These are phyloP conservation scores for Diaporthe batatas DNA, from an alignment of 2,329 filamentous ascomycete genomes.

Conservation along the genomic window DNA sequence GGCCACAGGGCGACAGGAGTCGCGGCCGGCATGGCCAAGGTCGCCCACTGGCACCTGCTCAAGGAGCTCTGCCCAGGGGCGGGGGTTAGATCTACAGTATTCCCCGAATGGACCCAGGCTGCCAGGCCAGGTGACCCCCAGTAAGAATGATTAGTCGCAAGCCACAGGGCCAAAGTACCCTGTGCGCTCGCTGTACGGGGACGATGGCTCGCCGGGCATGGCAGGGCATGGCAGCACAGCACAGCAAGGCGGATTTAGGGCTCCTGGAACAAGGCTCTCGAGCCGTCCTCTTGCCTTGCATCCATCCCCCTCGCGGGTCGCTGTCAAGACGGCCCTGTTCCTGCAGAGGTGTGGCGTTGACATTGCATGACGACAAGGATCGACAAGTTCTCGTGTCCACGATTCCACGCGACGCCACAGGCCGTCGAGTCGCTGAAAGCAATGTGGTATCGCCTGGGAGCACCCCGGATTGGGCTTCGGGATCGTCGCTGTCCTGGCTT, in stretches of 20 bases:
- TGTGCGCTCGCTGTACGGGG: not conserved
- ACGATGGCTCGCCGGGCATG: not conserved
- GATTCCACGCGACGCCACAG: conserved; percentile 34
- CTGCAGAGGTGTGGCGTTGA: conserved; percentile 38
- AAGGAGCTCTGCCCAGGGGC: conserved; percentile 31
- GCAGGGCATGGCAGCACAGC: not conserved
- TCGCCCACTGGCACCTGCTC: conserved; percentile 34
- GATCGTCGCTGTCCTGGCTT: conserved; percentile 24
- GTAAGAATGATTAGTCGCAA: conserved; percentile 26
- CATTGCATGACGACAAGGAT: conserved; percentile 37
- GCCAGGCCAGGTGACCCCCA: conserved; percentile 13
- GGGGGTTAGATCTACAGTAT: conserved; percentile 33
- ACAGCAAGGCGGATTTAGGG: conserved; percentile 3
- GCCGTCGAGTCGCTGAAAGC: conserved; percentile 18
- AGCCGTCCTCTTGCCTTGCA: conserved; percentile 15
- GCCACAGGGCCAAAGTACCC: conserved; percentile 22
- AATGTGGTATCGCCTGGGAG: conserved; percentile 34
- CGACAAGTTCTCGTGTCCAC: conserved; percentile 32
- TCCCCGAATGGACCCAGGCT: conserved; percentile 15
- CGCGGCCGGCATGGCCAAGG: conserved; percentile 30
- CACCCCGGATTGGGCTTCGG: conserved; percentile 21
- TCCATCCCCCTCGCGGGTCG: conserved; percentile 7
- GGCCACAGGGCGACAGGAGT: conserved; percentile 13
- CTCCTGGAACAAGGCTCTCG: conserved; percentile 12
- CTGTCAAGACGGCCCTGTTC: conserved; percentile 37